Conservation (phyloP, 805 yeast genomes). For the Myxozyma lipomycoides region DNA sequence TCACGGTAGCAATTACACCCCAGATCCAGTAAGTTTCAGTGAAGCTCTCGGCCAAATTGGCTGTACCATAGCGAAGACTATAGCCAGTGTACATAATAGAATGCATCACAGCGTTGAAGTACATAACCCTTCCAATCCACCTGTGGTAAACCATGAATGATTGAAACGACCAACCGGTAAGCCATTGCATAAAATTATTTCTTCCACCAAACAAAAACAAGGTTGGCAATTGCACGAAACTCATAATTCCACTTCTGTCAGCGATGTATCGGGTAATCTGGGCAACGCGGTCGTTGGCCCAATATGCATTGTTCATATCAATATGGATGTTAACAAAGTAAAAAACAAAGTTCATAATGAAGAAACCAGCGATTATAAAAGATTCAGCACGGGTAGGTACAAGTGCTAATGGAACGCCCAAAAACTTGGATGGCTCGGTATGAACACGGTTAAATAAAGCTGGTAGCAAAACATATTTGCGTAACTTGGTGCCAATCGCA, state of each 20-base stretch:
- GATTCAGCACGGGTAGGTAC: constrained; percentile 43
- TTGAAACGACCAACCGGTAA: constrained; percentile 61
- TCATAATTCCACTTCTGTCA: constrained; percentile 31
- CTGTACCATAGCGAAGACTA: not conserved
- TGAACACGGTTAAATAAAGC: constrained; percentile 33
- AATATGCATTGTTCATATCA: constrained; percentile 1
- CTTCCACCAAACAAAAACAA: constrained; percentile 65
- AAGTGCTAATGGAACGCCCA: constrained; percentile 23
- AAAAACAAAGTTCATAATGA: constrained; percentile 10
- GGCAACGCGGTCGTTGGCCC: not conserved
- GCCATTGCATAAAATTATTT: constrained; percentile 60
- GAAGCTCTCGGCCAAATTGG: not conserved
- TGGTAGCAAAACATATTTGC: constrained; percentile 33
- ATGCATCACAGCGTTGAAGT: constrained; percentile 16
- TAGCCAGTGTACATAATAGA: constrained; percentile 10
- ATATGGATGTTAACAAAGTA: constrained; percentile 4
- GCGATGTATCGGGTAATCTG: constrained; percentile 8
- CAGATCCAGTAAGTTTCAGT: constrained; percentile 3
- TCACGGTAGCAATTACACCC: constrained; percentile 45
- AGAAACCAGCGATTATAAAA: constrained; percentile 3
- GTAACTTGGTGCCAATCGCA: constrained; percentile 11
- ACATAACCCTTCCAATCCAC: constrained; percentile 42
- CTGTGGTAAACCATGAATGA: constrained; percentile 62
- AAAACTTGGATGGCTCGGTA: constrained; percentile 22
- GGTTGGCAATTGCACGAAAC: constrained; percentile 44